A percentile compares a stretch with the other conserved stretches of the same genome.
Conservation (phyloP, 164 flowering plant genomes). For the Magnolia sinica region DNA sequence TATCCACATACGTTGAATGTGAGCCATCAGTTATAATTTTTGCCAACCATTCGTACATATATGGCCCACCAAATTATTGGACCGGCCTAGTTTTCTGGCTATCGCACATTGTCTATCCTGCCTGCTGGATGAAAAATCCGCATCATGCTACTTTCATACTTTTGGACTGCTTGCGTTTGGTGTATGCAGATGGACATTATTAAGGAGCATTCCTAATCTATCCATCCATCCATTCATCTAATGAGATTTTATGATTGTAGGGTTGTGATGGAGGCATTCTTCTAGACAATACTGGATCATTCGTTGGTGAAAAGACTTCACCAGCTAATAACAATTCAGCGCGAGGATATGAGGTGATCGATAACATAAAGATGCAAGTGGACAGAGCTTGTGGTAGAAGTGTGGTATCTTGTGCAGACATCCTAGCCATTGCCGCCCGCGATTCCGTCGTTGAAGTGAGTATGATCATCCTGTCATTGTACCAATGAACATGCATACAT, state of each 20-base stretch:
- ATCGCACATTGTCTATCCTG: neutral
- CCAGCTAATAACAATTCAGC: constrained; percentile 12
- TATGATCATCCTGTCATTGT: neutral
- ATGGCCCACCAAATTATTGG: neutral
- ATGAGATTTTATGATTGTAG: constrained; percentile 5
- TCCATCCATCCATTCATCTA: too few species aligned
- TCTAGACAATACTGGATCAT: constrained; percentile 12
- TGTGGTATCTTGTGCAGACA: constrained; percentile 35
- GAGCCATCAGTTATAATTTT: too few species aligned
- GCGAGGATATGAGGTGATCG: constrained; percentile 21
- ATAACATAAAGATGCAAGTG: constrained; percentile 21
- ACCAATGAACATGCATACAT: neutral
- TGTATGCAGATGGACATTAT: too few species aligned
- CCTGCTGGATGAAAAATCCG: too few species aligned
- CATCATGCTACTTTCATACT: neutral
- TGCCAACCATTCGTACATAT: neutral
- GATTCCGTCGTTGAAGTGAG: constrained; percentile 25
- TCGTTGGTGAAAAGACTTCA: constrained; percentile 13
- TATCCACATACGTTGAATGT: too few species aligned
- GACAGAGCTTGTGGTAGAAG: constrained; percentile 22
- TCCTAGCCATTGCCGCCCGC: constrained; percentile 29
- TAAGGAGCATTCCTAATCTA: too few species aligned
- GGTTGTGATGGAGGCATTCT: constrained; percentile 26
- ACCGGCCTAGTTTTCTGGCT: neutral
- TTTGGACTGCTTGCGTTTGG: neutral